These are phyloP conservation scores for Diaporthe batatas DNA, from an alignment of 2,329 filamentous ascomycete species.

Conservation along the genomic window DNA sequence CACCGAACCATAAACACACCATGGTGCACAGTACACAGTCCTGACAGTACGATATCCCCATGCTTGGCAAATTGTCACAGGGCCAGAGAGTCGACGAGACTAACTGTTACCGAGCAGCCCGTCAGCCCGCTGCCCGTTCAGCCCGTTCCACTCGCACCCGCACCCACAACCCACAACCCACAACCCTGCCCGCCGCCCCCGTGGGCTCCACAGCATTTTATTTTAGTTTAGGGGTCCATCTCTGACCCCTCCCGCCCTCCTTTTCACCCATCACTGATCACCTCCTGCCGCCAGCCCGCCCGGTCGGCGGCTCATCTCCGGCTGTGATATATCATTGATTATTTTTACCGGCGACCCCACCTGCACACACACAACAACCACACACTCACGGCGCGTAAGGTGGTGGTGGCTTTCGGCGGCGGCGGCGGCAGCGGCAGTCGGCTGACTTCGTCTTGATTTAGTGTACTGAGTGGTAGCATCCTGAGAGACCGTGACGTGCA, in stretches of 20 bases:
- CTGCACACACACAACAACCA: neutral
- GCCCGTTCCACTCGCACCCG: neutral
- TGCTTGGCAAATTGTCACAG: constrained; percentile 22
- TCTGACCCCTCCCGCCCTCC: neutral
- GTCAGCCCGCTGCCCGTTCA: neutral
- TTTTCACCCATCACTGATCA: constrained; percentile 13
- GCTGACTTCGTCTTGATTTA: neutral
- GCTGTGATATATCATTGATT: neutral
- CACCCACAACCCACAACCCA: no score
- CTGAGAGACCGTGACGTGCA: neutral
- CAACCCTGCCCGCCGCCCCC: neutral
- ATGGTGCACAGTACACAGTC: neutral
- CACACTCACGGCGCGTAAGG: neutral
- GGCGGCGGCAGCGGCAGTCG: constrained; percentile 5
- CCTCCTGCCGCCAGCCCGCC: constrained; percentile 2
- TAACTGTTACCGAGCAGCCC: neutral
- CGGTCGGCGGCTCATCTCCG: constrained; percentile 31
- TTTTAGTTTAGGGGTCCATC: constrained; percentile 33
- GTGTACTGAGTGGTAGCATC: neutral
- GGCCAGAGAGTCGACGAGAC: neutral
- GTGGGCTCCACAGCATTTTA: constrained; percentile 2
- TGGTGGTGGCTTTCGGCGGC: constrained; percentile 7
- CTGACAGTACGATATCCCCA: neutral
- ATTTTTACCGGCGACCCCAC: no score
- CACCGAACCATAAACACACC: constrained; percentile 12